Evolutionary conservation across 768 basidiomycete genomes (phyloP).

Genomic region (Lanmaoa pseudosensibilis): DNA sequence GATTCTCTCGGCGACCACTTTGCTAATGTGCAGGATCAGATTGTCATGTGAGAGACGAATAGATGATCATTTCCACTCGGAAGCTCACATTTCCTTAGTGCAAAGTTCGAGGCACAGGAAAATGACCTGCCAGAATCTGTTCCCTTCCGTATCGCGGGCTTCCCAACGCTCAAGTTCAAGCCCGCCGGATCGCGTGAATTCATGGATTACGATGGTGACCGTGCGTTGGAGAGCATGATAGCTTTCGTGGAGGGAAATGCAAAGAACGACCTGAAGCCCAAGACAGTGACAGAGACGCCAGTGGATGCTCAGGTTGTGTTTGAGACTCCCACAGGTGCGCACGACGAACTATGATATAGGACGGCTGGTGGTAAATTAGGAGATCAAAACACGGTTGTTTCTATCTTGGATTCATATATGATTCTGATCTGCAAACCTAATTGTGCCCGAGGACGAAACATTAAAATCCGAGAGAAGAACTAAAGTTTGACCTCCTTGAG

Average conservation of each 20-base stretch:
- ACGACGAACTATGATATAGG: slow-evolving; percentile 31
- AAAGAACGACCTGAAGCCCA: slow-evolving; percentile 65
- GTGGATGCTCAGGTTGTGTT: slow-evolving; percentile 26
- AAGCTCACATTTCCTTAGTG: slow-evolving; percentile 45
- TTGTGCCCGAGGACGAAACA: not conserved
- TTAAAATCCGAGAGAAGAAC: slow-evolving; percentile 1
- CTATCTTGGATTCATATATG: slow-evolving; percentile 24
- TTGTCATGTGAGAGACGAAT: slow-evolving; percentile 65
- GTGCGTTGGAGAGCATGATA: slow-evolving; percentile 80
- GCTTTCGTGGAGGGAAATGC: slow-evolving; percentile 81
- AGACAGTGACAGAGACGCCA: slow-evolving; percentile 22
- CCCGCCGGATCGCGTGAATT: slow-evolving; percentile 83
- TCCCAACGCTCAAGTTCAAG: slow-evolving; percentile 98
- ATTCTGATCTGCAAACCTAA: slow-evolving; percentile 14
- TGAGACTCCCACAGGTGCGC: slow-evolving; percentile 26
- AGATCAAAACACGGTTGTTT: slow-evolving; percentile 17
- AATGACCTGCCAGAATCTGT: slow-evolving; percentile 92
- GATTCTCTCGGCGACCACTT: slow-evolving; percentile 88
- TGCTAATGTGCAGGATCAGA: slow-evolving; percentile 65
- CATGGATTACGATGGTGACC: slow-evolving; percentile 92
- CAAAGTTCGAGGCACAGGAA: slow-evolving; percentile 95
- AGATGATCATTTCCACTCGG: not conserved
- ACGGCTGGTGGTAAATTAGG: slow-evolving; percentile 12
- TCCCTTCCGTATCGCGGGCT: slow-evolving; percentile 83
- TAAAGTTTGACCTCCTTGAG: slow-evolving; percentile 77